Conservation (phyloP, 805 yeast genomes). For the Metschnikowia gelsemii region DNA sequence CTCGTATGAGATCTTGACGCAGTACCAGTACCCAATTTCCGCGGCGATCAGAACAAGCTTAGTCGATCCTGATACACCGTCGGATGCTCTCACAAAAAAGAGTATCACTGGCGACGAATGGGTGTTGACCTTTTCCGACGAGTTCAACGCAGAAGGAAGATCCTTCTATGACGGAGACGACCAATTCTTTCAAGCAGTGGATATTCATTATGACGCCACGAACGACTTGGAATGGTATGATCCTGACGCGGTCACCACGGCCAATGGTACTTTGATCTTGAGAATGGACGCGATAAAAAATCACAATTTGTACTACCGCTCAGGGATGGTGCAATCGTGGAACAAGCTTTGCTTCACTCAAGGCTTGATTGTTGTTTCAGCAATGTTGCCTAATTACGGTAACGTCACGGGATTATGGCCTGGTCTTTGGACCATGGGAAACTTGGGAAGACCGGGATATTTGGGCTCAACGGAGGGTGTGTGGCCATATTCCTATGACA, state of each 20-base stretch:
- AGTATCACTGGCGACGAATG: conserved; percentile 51
- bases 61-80: conserved; percentile 44
- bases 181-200: conserved; percentile 43
- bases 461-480: conserved; percentile 38
- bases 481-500: conserved; percentile 41
- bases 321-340: conserved; percentile 44
- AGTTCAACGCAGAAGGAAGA: conserved; percentile 44
- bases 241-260: conserved; percentile 43
- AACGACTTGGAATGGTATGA: conserved; percentile 46
- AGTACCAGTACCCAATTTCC: conserved; percentile 36
- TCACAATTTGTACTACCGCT: conserved; percentile 37
- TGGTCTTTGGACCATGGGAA: conserved; percentile 41
- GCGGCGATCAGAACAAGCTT: conserved; percentile 37
- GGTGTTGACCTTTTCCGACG: conserved; percentile 42
- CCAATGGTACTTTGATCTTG: conserved; percentile 36
- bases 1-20: conserved; percentile 20
- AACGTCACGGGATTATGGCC: conserved; percentile 39
- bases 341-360: conserved; percentile 38
- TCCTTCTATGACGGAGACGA: conserved; percentile 46
- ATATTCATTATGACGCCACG: conserved; percentile 43
- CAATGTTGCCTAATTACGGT: conserved; percentile 33
- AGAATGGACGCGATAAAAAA: conserved; percentile 40
- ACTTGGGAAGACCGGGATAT: conserved; percentile 38
- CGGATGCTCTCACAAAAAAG: conserved; percentile 26
- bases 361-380: conserved; percentile 31